These are phyloP conservation scores for Pseudevernia furfuracea DNA, from an alignment of 495 filamentous ascomycete species.

Conservation along the genomic window DNA sequence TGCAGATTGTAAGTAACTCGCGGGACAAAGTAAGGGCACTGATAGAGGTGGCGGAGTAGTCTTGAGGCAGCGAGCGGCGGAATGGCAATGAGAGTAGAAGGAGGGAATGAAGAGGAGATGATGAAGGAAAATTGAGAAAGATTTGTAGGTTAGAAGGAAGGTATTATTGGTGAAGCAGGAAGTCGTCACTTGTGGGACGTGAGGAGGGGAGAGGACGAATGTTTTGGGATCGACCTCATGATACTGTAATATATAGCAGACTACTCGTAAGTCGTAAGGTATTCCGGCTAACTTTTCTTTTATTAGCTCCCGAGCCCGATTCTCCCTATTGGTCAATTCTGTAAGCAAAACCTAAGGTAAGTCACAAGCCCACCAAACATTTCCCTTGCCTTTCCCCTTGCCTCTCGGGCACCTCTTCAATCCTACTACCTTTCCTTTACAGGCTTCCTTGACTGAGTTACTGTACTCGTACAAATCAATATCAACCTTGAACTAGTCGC, in stretches of 20 bases:
- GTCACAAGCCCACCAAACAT: conserved; percentile 1
- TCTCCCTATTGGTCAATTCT: conserved; percentile 1
- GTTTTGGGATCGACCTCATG: background rate
- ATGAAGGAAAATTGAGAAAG: background rate
- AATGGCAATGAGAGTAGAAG: background rate
- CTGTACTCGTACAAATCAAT: no score
- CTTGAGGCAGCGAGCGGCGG: background rate
- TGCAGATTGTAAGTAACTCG: background rate
- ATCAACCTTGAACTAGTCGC: background rate
- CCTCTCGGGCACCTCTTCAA: background rate
- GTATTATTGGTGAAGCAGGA: background rate
- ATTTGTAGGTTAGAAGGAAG: background rate
- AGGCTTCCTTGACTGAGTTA: background rate
- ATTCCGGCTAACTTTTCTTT: no score
- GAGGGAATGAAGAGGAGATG: background rate
- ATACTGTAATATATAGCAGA: no score
- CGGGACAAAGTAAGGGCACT: background rate
- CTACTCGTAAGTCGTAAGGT: no score
- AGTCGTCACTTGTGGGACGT: background rate
- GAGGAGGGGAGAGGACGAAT: background rate
- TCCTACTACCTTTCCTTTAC: background rate
- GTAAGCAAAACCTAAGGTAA: no score
- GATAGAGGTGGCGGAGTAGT: background rate
- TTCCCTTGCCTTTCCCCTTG: background rate
- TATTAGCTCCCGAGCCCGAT: background rate